Percentiles rank a stretch among this genome's conserved stretches.
Evolutionary conservation across 805 yeast species (phyloP).

Genomic region (Wickerhamomyces kurtzmanii): DNA sequence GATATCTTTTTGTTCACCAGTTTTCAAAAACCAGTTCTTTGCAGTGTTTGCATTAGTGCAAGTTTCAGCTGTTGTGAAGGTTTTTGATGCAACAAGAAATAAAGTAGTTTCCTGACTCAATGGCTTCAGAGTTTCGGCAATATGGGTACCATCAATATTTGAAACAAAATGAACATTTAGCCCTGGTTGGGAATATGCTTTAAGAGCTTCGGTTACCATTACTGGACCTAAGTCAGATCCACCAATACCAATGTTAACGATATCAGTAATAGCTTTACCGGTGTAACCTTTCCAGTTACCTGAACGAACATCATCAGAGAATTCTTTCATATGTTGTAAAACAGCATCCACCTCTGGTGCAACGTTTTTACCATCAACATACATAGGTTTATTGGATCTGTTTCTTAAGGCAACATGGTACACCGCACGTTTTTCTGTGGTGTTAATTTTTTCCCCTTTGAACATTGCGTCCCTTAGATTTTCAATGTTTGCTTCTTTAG

Average conservation of each 20-base stretch:
- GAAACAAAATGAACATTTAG: slow-evolving; percentile 88
- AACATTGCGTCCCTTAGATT: slow-evolving; percentile 85
- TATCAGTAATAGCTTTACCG: slow-evolving; percentile 86
- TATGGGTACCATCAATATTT: slow-evolving; percentile 96
- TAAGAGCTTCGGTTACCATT: slow-evolving; percentile 97
- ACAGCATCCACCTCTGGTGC: slow-evolving; percentile 89
- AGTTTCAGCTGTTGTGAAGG: slow-evolving; percentile 99
- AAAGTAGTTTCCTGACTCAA: slow-evolving; percentile 87
- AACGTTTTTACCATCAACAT: slow-evolving; percentile 83
- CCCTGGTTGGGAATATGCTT: slow-evolving; percentile 71
- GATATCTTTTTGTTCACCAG: slow-evolving; percentile 56
- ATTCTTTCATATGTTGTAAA: slow-evolving; percentile 92
- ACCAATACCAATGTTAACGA: slow-evolving; percentile 97
- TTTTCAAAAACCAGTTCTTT: slow-evolving; percentile 82
- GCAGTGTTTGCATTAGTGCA: slow-evolving; percentile 94
- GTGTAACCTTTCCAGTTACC: slow-evolving; percentile 97
- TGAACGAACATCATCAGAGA: slow-evolving; percentile 80
- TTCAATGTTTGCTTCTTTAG: slow-evolving; percentile 86
- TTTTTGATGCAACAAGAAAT: slow-evolving; percentile 89
- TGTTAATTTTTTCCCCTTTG: slow-evolving; percentile 87
- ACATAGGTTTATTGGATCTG: slow-evolving; percentile 75
- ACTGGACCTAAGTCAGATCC: slow-evolving; percentile 99
- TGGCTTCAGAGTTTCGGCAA: slow-evolving; percentile 77
- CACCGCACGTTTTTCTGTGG: slow-evolving; percentile 95
- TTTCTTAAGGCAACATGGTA: slow-evolving; percentile 96